These are phyloP conservation scores for Ceratobasidium sp. DNA, from an alignment of 1,284 basidiomycete genomes.

Conservation along the genomic window DNA sequence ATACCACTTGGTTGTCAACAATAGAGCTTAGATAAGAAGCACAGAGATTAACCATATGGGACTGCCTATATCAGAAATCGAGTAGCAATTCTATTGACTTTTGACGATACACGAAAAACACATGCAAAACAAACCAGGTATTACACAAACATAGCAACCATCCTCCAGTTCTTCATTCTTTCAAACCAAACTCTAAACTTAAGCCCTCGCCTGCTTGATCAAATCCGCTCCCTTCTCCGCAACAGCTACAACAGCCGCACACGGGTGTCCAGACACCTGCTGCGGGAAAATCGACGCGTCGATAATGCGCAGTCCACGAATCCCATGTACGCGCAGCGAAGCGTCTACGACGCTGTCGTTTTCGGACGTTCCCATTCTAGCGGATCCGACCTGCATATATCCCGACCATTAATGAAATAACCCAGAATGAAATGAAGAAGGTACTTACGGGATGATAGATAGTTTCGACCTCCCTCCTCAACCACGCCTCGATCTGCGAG, in stretches of 20 bases:
- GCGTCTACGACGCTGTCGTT: constrained; percentile 59
- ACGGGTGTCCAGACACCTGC: constrained; percentile 53
- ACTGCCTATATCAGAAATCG: too few relatives aligned
- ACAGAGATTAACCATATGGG: too few relatives aligned
- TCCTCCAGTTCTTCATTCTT: neutral
- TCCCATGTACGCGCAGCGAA: constrained; percentile 60
- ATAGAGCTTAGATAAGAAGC: too few relatives aligned
- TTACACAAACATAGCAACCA: neutral
- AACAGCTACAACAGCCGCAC: constrained; percentile 52
- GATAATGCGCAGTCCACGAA: constrained; percentile 58
- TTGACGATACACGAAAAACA: too few relatives aligned
- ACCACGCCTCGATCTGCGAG: constrained; percentile 55
- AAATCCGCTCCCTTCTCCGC: constrained; percentile 51
- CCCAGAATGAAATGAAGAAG: constrained; percentile 32
- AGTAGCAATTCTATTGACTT: too few relatives aligned
- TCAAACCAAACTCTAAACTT: neutral
- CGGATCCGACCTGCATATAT: constrained; percentile 45
- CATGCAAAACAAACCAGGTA: too few relatives aligned
- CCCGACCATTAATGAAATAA: neutral
- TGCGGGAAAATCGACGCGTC: constrained; percentile 62
- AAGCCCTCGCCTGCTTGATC: constrained; percentile 12
- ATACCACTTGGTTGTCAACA: too few relatives aligned
- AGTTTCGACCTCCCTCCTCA: constrained; percentile 55
- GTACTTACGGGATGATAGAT: constrained; percentile 59
- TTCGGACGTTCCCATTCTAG: constrained; percentile 53